phyloP scores from a whole-genome alignment of 2,329 filamentous ascomycete genomes.

The Colletotrichum salicis region DNA sequence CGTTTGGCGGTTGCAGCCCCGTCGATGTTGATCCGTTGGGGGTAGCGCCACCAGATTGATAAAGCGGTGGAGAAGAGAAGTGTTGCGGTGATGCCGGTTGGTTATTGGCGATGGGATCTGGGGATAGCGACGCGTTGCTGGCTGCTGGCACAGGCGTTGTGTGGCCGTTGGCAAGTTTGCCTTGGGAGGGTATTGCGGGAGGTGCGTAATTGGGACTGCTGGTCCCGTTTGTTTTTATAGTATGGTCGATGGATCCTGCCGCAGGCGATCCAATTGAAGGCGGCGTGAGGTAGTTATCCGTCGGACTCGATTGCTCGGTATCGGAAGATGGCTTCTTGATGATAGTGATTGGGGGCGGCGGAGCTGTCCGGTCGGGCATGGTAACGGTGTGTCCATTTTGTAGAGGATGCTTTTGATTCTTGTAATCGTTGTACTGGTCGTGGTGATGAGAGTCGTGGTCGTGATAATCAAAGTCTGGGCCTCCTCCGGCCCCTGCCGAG shows the following conservation, averaged over 20 bases:
- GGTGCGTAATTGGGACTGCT: conserved; percentile 43
- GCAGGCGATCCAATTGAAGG: conserved; percentile 48
- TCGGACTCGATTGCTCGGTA: conserved; percentile 42
- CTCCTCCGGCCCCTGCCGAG: conserved; percentile 43
- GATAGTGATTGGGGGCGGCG: conserved; percentile 29
- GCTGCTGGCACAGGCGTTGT: conserved; percentile 25
- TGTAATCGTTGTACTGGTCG: conserved; percentile 49
- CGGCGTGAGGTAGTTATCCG: conserved; percentile 45
- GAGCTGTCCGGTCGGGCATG: conserved; percentile 43
- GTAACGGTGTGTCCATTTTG: conserved; percentile 39
- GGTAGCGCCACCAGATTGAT: conserved; percentile 53
- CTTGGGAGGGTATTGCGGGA: conserved; percentile 40
- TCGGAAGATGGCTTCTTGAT: conserved; percentile 36
- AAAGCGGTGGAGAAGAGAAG: conserved; percentile 73
- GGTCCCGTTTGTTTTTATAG: conserved; percentile 26
- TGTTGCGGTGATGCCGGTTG: conserved; percentile 58
- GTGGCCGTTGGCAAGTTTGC: conserved; percentile 34
- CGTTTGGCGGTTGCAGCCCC: conserved; percentile 62
- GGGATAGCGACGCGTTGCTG: conserved; percentile 30
- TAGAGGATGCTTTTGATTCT: conserved; percentile 37
- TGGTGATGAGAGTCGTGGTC: conserved; percentile 41
- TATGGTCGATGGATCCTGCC: conserved; percentile 35
- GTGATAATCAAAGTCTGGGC: conserved; percentile 42
- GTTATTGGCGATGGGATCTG: conserved; percentile 36
- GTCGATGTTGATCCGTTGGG: conserved; percentile 56